A percentile compares a stretch with the other conserved stretches of the same genome.
Evolutionary conservation across 169 alveolate genomes (phyloP).

Genomic region (Plasmodium gonderi): DNA sequence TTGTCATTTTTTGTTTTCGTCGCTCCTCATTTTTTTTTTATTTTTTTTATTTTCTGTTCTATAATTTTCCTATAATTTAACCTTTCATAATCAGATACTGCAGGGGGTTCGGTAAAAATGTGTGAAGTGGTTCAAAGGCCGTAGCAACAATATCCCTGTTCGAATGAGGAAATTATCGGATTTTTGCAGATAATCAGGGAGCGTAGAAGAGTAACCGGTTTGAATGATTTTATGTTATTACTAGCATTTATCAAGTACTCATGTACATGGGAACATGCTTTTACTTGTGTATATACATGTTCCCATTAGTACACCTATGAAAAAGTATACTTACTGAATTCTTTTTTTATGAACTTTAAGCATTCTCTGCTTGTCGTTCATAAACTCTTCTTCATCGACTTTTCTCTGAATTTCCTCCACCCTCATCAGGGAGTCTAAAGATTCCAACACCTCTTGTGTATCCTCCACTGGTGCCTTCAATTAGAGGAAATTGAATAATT

Average conservation of each 20-base stretch:
- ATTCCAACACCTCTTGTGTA: conserved; percentile 24
- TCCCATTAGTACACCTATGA: neutral
- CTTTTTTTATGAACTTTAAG: conserved; percentile 80
- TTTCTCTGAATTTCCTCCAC: conserved; percentile 82
- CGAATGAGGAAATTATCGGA: neutral
- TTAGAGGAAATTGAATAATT: conserved; percentile 6
- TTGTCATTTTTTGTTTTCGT: neutral
- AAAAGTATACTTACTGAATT: conserved; percentile 76
- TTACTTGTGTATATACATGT: neutral
- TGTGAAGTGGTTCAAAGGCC: conserved; percentile 85
- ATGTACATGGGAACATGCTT: neutral
- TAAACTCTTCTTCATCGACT: conserved; percentile 82
- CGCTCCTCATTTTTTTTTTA: neutral
- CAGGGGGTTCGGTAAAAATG: conserved; percentile 71
- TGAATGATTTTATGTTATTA: neutral
- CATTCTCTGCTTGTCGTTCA: conserved; percentile 80
- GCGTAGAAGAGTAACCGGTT: neutral
- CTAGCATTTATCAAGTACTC: neutral
- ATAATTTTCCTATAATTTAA: conserved; percentile 19
- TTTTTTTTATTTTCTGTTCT: neutral
- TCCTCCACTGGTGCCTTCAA: conserved; percentile 57
- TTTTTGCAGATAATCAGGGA: neutral
- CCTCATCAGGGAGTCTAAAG: conserved; percentile 82
- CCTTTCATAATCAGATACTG: conserved; percentile 73
- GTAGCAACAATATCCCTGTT: conserved; percentile 82